Evolutionary conservation across 163 green algal genomes (phyloP).

Genomic region (Botryococcus braunii): DNA sequence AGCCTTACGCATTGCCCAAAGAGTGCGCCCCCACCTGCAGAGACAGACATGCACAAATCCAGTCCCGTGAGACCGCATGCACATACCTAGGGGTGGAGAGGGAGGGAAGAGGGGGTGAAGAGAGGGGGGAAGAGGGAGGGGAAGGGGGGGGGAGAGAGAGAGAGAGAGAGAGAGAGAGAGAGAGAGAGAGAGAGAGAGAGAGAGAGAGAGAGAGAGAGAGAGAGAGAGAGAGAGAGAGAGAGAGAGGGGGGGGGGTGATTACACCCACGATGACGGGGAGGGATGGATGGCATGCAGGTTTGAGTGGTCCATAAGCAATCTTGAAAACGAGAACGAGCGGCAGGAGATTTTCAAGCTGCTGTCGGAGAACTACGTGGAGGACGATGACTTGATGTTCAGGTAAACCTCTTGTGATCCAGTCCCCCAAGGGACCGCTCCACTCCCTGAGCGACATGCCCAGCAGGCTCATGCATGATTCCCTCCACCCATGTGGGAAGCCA

Average conservation of each 20-base stretch:
- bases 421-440: neutral
- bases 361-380: conserved; percentile 95
- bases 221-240: neutral
- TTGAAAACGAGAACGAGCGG: neutral
- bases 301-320: conserved; percentile 63
- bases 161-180: neutral
- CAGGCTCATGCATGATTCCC: neutral
- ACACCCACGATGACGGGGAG: no score
- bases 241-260: neutral
- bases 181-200: neutral
- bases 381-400: conserved; percentile 98
- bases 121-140: neutral
- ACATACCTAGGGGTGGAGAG: neutral
- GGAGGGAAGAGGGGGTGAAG: neutral
- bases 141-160: neutral
- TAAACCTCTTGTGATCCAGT: conserved; percentile 4
- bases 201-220: neutral
- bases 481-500: neutral
- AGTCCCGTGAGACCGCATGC: neutral
- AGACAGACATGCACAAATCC: neutral
- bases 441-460: no score
- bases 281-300: conserved; percentile 47
- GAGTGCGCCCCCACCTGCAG: conserved; percentile 18
- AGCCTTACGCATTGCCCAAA: conserved; percentile 75
- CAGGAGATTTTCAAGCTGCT: conserved; percentile 85